A percentile compares a stretch with the other conserved stretches of the same genome.
Conservation (phyloP, 108 stramenopile species). For the Skeletonema menzelii region DNA sequence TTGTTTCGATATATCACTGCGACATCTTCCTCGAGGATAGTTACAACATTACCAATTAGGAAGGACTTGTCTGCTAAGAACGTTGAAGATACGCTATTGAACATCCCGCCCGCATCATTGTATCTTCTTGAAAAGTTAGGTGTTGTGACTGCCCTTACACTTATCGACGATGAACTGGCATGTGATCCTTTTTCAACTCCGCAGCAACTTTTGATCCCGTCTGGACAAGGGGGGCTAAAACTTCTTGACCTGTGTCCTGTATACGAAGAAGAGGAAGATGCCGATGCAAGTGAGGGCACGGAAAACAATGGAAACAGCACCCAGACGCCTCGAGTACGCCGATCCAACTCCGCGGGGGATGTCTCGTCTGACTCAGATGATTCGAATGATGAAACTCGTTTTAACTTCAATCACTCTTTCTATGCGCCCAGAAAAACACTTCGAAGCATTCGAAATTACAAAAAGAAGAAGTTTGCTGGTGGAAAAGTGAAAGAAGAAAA, state of each 20-base stretch:
- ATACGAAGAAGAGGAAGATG: conserved; percentile 54
- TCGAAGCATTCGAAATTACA: conserved; percentile 20
- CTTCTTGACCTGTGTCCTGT: conserved; percentile 80
- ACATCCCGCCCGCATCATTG: conserved; percentile 72
- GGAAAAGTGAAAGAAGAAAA: neutral
- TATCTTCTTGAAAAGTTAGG: conserved; percentile 81
- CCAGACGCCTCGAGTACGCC: neutral
- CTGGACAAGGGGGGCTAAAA: conserved; percentile 74
- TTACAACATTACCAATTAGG: conserved; percentile 15
- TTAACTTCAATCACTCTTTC: conserved; percentile 25
- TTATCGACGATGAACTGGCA: conserved; percentile 87
- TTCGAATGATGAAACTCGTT: conserved; percentile 31
- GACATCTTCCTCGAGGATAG: conserved; percentile 57
- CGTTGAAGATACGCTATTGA: conserved; percentile 23
- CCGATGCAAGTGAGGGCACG: conserved; percentile 8
- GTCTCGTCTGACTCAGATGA: conserved; percentile 8
- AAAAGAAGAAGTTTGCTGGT: conserved; percentile 11
- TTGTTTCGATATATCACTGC: conserved; percentile 66
- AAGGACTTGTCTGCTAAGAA: neutral
- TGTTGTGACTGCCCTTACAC: conserved; percentile 69
- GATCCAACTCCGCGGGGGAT: neutral
- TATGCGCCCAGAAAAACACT: conserved; percentile 29
- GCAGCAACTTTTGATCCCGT: conserved; percentile 87
- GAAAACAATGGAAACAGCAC: neutral
- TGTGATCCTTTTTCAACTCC: conserved; percentile 82